Evolutionary conservation across 2,329 filamentous ascomycete species (phyloP).

Genomic region (Colletotrichum sp.): DNA sequence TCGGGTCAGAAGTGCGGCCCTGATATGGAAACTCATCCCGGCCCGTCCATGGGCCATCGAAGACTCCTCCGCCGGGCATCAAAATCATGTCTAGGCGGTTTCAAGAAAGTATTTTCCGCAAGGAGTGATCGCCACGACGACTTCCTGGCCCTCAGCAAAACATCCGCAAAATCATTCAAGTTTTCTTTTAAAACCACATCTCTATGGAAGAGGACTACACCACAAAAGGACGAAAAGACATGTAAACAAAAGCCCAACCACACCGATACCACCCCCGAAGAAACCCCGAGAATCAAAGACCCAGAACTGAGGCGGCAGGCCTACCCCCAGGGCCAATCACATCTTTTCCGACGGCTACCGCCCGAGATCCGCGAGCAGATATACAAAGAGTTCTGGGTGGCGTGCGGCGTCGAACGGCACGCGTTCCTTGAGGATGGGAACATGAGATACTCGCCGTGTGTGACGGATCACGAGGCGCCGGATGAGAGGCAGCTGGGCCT

Average conservation of each 20-base stretch:
- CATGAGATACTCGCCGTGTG: constrained; percentile 1
- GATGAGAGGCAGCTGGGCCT: constrained; percentile 16
- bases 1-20: neutral
- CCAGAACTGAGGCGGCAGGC: neutral
- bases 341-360: constrained; percentile 9
- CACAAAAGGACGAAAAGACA: neutral
- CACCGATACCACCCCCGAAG: neutral
- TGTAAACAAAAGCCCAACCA: neutral
- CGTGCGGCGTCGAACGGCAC: constrained; percentile 7
- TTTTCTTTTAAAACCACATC: neutral
- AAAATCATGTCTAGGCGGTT: neutral
- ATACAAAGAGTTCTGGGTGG: constrained; percentile 8
- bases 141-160: neutral
- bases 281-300: neutral
- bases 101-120: neutral
- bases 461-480: constrained; percentile 12
- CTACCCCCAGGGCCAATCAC: neutral
- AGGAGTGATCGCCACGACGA: neutral
- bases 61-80: neutral
- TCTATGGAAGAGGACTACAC: neutral
- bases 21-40: no score
- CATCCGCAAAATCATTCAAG: neutral
- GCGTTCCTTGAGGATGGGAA: neutral
- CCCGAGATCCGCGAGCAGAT: constrained; percentile 19
- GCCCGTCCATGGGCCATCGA: neutral